Evolutionary conservation across 164 flowering plant genomes (phyloP), one percentile per base, ranked within the genome.

Genomic region (Magnolia changhungtana): DNA sequence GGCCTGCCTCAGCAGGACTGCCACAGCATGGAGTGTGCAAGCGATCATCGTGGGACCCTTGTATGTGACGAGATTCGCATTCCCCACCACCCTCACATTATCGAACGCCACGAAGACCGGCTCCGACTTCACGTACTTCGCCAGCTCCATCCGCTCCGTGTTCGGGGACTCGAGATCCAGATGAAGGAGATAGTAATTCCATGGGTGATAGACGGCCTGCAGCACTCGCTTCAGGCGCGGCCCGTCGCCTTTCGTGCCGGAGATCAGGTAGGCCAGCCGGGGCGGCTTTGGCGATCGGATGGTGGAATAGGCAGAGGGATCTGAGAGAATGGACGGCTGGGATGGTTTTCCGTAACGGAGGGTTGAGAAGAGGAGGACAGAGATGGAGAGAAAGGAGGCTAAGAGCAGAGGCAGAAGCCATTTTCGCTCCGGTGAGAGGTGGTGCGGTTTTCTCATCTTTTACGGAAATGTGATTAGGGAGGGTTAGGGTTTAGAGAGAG

Each of bases 31-130:
- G 16, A 96, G 90, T 63, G 89, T 91, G 27, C 76, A 71, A 8
- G 96, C 97, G 45, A 90, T 80, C 90, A 80, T 80, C 1, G 98
- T 94, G 2, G 99, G 97, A 0, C 99, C 99, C 78, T 86, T 90
- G 27, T 81, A 75, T 1, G 99, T 96, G 37, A 96, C 82, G 88
- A 91, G 73, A 83, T 94, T 75, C 18, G 94, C 93, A 80, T 90
- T 88, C 0, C 91, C 91, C 10, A 96, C 79, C 63, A 93, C 94
- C 87, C 88, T 81, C 52, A 92, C 98, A 77, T 96, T 96, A 79
- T 82, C 73, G 23, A 88, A 84, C 63, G 74, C 73, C 72, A 86
- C 73, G 19, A 91, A 63, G 63, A 84, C 88, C 1, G 66, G 63
- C 78, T 85, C 90, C 58, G 85, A 82, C 59, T 84, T 87, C 72